A percentile compares a stretch with the other conserved stretches of the same genome.
phyloP scores from a whole-genome alignment of 768 basidiomycete species.

The Lactarius hatsudake region DNA sequence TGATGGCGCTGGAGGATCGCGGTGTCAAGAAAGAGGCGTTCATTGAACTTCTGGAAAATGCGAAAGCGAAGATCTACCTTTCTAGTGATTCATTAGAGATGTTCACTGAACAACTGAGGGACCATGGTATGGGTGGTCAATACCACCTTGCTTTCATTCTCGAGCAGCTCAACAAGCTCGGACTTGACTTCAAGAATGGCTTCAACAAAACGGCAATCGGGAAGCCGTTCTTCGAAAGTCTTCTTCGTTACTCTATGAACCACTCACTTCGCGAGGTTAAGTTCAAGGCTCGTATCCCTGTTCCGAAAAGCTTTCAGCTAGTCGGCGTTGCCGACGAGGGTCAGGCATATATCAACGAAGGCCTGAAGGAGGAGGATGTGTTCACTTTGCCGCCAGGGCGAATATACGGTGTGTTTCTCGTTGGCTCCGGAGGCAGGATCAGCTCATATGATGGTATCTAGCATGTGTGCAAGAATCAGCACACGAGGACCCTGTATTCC shows the following conservation, averaged over 20 bases:
- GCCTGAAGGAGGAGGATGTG: slow-evolving; percentile 2
- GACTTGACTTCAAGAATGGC: slow-evolving; percentile 47
- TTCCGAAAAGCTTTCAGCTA: slow-evolving; percentile 64
- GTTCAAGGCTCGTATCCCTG: slow-evolving; percentile 67
- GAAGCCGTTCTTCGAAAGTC: slow-evolving; percentile 53
- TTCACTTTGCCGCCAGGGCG: slow-evolving; percentile 9
- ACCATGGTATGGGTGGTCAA: slow-evolving; percentile 43
- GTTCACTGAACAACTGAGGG: slow-evolving; percentile 48
- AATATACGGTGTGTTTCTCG: slow-evolving; percentile 17
- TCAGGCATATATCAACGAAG: slow-evolving; percentile 16
- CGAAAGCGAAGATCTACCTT: slow-evolving; percentile 54
- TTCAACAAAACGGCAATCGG: slow-evolving; percentile 41
- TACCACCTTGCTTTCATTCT: slow-evolving; percentile 55
- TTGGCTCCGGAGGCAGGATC: background rate
- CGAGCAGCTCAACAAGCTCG: slow-evolving; percentile 45
- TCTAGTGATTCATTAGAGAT: slow-evolving; percentile 55
- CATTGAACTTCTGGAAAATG: slow-evolving; percentile 55
- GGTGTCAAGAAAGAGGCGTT: slow-evolving; percentile 61
- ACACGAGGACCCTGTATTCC: slow-evolving; percentile 5
- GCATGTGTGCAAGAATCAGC: slow-evolving; percentile 21
- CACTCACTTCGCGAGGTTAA: slow-evolving; percentile 73
- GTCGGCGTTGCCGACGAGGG: slow-evolving; percentile 87
- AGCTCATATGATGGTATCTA: background rate
- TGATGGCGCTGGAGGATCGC: slow-evolving; percentile 79
- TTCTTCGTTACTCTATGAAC: slow-evolving; percentile 59